Evolutionary conservation across 345 rosid species (phyloP).

Genomic region (Microthlaspi erraticum): DNA sequence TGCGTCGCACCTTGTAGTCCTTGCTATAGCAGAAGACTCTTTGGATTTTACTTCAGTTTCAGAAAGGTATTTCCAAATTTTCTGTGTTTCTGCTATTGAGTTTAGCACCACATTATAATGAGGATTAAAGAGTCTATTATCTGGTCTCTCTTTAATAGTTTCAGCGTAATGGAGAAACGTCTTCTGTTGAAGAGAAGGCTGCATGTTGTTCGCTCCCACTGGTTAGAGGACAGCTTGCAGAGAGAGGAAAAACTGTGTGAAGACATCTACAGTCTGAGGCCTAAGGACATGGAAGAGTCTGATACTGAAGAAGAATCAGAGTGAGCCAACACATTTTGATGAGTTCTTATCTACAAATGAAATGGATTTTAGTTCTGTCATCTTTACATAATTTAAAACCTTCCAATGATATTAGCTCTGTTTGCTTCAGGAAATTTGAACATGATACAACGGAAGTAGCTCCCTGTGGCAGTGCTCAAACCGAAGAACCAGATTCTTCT

Average conservation of each 20-base stretch:
- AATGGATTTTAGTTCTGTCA: slow-evolving; percentile 1
- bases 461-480: slow-evolving; percentile 23
- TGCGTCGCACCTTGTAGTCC: slow-evolving; percentile 79
- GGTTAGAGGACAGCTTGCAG: slow-evolving; percentile 81
- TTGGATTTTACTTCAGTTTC: slow-evolving; percentile 53
- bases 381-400: background rate
- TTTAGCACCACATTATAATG: slow-evolving; percentile 7
- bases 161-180: slow-evolving; percentile 54
- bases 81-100: background rate
- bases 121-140: slow-evolving; percentile 3
- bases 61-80: slow-evolving; percentile 50
- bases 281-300: slow-evolving; percentile 49
- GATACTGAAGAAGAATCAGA: slow-evolving; percentile 48
- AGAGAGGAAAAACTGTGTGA: slow-evolving; percentile 63
- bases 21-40: slow-evolving; percentile 51
- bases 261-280: slow-evolving; percentile 67
- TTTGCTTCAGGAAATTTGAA: slow-evolving; percentile 52
- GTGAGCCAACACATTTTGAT: slow-evolving; percentile 47
- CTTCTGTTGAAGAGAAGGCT: slow-evolving; percentile 53
- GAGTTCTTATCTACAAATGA: slow-evolving; percentile 1
- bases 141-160: slow-evolving; percentile 48
- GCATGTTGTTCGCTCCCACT: slow-evolving; percentile 64
- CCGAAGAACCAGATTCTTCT: slow-evolving; percentile 38
- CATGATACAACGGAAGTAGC: slow-evolving; percentile 44
- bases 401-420: slow-evolving; percentile 17